Conservation (phyloP, 352 stramenopile species). For the Phytopythium delawarense region DNA sequence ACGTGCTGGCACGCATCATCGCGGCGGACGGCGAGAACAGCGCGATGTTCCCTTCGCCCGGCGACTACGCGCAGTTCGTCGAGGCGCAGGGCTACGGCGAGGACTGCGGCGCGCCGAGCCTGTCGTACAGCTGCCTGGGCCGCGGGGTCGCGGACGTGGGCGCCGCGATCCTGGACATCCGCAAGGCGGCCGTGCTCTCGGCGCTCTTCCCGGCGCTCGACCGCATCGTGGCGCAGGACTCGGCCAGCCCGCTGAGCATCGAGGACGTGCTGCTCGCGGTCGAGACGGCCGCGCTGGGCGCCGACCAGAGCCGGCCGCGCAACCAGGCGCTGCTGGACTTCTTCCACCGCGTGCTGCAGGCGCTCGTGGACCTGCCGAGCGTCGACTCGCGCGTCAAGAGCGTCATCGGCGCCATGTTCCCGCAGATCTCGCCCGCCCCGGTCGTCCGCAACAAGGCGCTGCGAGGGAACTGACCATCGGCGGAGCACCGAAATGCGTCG, state of each 20-base stretch:
- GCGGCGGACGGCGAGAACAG: conserved; percentile 20
- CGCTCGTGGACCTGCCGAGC: conserved; percentile 19
- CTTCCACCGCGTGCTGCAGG: conserved; percentile 27
- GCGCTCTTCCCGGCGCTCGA: conserved; percentile 43
- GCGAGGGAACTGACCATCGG: too few relatives aligned
- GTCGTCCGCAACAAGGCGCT: conserved; percentile 8
- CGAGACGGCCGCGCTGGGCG: conserved; percentile 16
- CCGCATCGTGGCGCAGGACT: conserved; percentile 53
- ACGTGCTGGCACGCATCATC: conserved; percentile 40
- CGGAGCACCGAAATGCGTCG: too few relatives aligned
- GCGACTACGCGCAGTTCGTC: conserved; percentile 48
- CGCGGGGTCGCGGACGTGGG: conserved; percentile 52
- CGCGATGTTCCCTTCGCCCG: conserved; percentile 46
- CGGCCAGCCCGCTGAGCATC: conserved; percentile 35
- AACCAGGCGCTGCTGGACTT: conserved; percentile 30
- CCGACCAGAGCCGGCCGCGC: conserved; percentile 13
- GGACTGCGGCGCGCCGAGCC: conserved; percentile 39
- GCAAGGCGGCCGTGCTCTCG: conserved; percentile 27
- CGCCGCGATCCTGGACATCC: conserved; percentile 27
- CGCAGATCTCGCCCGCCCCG: conserved; percentile 18
- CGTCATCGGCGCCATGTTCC: conserved; percentile 27
- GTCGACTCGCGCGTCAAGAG: conserved; percentile 36
- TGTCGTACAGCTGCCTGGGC: conserved; percentile 56
- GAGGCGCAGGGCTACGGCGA: conserved; percentile 33
- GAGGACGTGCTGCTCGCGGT: conserved; percentile 33